Base-by-base conservation (phyloP, 345 rosid genomes). In the Schrenkiella parvula region DNA sequence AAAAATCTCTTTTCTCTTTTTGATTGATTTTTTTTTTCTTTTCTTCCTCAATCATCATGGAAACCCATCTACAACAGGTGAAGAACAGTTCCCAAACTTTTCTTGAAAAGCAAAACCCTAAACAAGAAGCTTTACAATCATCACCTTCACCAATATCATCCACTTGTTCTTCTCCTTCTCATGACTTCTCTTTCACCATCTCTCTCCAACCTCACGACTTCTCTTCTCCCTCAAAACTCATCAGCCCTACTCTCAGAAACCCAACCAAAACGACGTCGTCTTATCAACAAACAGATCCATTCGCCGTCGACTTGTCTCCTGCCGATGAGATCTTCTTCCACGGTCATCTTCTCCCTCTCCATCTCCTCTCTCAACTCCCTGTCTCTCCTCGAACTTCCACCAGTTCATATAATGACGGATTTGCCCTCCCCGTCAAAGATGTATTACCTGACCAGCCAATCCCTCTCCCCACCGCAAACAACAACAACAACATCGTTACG, bases 241-340 rank as follows among this genome's bases (percentile, higher is more conserved):
- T 87, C 5, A 48, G 41, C 58, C 47, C 77, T 55, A 73, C 38
- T 32, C 71, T 73, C 1, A 70, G 59, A 69, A 8, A 18, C 10
- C 25, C 75, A 8, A n/a, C 63, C 35, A 70, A 64, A 43, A 78
- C 87, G 34, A 51, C 84, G 5, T 19, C 84, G 26, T 39, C 74
- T 22, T 48, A 77, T 61, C 77, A 82, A 42, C 83, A 83, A 51
- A 72, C 82, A 35, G 81, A 77, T 67, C 79, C 90, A 15, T 78
- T 82, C 51, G 89, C 92, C 6, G 82, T 91, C n/a, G 98, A 93
- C 78, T 81, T 93, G 42, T 82, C 97, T 8, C 98, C 98, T 0
- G 98, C 98, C 0, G 97, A 93, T 78, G 98, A 93, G 48, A 93
- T 93, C 79, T 93, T 93, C 95, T 93, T 93, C 79, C 97, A 91